Evolutionary conservation across 805 yeast species (phyloP).

Genomic region (Myxozyma melibiosi): DNA sequence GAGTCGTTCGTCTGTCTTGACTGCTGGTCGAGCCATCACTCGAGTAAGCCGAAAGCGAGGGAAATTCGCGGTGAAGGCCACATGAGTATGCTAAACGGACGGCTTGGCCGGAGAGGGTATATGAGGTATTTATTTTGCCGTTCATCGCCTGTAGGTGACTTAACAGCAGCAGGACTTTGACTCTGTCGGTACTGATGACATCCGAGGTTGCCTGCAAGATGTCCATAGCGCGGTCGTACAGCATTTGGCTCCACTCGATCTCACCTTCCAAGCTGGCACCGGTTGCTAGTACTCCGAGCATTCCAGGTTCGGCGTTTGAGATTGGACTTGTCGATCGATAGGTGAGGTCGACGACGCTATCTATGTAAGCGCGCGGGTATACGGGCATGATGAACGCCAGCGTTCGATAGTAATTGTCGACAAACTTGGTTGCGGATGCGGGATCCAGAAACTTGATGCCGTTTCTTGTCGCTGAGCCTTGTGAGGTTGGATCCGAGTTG

Average conservation of each 20-base stretch:
- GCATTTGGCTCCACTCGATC: constrained; percentile 15
- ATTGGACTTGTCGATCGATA: constrained; percentile 7
- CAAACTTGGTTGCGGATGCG: constrained; percentile 11
- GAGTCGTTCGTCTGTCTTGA: constrained; percentile 19
- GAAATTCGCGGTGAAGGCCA: constrained; percentile 30
- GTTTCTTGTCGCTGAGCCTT: not conserved
- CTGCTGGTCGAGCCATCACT: constrained; percentile 10
- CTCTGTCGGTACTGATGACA: constrained; percentile 23
- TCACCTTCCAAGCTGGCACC: constrained; percentile 30
- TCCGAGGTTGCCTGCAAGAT: constrained; percentile 22
- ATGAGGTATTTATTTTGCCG: constrained; percentile 21
- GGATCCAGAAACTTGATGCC: constrained; percentile 24
- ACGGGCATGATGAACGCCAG: constrained; percentile 28
- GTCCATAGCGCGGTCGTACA: constrained; percentile 14
- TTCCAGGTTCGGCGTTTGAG: constrained; percentile 18
- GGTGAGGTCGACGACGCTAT: constrained; percentile 9
- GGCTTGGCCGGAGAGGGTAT: constrained; percentile 26
- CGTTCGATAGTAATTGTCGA: constrained; percentile 25
- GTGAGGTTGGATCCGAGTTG: not conserved
- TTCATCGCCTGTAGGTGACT: constrained; percentile 29
- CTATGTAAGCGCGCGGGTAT: constrained; percentile 20
- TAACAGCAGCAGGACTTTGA: constrained; percentile 21
- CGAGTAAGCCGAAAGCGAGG: constrained; percentile 23
- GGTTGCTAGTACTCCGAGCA: constrained; percentile 23
- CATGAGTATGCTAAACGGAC: constrained; percentile 30